A percentile compares a stretch with the other conserved stretches of the same genome.
Conservation (phyloP, 73 alveolate species). For the Paramecium caudatum region DNA sequence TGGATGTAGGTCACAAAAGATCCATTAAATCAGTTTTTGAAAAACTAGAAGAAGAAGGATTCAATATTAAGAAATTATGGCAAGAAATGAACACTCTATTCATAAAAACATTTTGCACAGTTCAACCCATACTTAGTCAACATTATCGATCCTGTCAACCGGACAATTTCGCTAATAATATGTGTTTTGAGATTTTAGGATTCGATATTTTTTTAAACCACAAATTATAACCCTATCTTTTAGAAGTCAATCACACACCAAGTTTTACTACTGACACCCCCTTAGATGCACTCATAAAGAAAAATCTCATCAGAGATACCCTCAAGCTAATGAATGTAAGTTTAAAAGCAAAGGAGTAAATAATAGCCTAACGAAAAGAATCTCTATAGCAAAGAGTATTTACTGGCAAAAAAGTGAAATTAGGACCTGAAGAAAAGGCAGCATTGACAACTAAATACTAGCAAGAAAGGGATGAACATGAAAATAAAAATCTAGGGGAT, state of each 20-base stretch:
- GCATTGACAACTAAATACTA: neutral
- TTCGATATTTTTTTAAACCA: conserved; percentile 77
- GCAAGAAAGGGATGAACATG: conserved; percentile 75
- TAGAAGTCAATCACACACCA: conserved; percentile 77
- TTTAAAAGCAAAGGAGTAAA: conserved; percentile 65
- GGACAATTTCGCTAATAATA: conserved; percentile 79
- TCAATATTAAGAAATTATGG: conserved; percentile 79
- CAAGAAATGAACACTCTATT: conserved; percentile 73
- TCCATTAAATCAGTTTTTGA: conserved; percentile 75
- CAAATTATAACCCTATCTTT: conserved; percentile 62
- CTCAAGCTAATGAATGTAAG: conserved; percentile 70
- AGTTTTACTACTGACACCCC: conserved; percentile 77
- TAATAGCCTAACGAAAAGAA: conserved; percentile 61
- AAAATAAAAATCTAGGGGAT: conserved; percentile 77
- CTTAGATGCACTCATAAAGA: conserved; percentile 68
- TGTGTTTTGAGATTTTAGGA: conserved; percentile 81
- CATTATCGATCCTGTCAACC: conserved; percentile 83
- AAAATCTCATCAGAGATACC: conserved; percentile 69
- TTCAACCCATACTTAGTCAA: conserved; percentile 81
- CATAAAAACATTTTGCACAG: conserved; percentile 80
- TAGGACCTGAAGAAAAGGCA: conserved; percentile 64
- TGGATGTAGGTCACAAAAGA: conserved; percentile 88
- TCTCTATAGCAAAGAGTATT: conserved; percentile 67
- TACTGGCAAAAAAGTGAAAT: conserved; percentile 66
- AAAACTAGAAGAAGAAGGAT: conserved; percentile 75